These are phyloP conservation scores for Aspergillus homomorphus DNA, from an alignment of 495 filamentous ascomycete species.

Conservation along the genomic window DNA sequence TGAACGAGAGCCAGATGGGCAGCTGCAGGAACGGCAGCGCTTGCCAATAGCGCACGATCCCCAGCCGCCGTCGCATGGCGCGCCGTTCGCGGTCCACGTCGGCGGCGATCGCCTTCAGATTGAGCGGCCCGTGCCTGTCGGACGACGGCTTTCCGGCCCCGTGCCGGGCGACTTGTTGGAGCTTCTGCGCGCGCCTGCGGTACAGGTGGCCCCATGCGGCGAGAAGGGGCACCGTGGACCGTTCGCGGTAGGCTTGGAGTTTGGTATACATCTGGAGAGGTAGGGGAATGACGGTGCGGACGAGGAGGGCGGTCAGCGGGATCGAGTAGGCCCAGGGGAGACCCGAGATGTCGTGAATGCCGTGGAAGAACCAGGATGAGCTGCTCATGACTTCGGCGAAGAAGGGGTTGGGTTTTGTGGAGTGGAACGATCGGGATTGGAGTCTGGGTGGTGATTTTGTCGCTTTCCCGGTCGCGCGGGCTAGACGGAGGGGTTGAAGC, in stretches of 20 bases:
- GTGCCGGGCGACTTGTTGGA: slow-evolving; percentile 9
- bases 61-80: slow-evolving; percentile 43
- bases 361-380: slow-evolving; percentile 56
- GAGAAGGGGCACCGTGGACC: slow-evolving; percentile 48
- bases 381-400: slow-evolving; percentile 47
- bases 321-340: slow-evolving; percentile 71
- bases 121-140: neutral
- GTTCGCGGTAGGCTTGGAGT: slow-evolving; percentile 40
- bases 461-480: neutral
- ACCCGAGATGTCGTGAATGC: slow-evolving; percentile 55
- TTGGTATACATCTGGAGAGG: slow-evolving; percentile 56
- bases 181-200: slow-evolving; percentile 15
- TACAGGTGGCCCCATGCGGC: slow-evolving; percentile 40
- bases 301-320: slow-evolving; percentile 62
- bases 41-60: slow-evolving; percentile 50
- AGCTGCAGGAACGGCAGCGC: slow-evolving; percentile 46
- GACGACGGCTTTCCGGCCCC: slow-evolving; percentile 4
- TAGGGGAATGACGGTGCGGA: slow-evolving; percentile 57
- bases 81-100: slow-evolving; percentile 22
- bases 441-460: neutral
- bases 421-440: slow-evolving; percentile 46
- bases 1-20: slow-evolving; percentile 65
- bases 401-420: slow-evolving; percentile 37
- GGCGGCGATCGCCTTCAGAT: neutral
- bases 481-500: neutral